Evolutionary conservation across 768 basidiomycete genomes (phyloP).

Genomic region (Leccinellum luteum): DNA sequence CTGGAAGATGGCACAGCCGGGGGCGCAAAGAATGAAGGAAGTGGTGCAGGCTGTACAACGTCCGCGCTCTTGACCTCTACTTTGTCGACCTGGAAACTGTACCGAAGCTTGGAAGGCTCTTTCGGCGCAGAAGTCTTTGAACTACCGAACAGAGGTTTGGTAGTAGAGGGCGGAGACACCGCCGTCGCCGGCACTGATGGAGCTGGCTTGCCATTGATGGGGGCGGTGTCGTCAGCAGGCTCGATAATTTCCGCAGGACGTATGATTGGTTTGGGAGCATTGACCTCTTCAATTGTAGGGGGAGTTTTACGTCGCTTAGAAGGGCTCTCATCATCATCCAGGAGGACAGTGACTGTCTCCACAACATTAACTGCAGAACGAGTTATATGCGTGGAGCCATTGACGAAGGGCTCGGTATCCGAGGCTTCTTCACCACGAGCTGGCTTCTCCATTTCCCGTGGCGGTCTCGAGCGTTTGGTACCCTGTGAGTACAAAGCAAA

Average conservation of each 20-base stretch:
- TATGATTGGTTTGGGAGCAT: slow-evolving; percentile 17
- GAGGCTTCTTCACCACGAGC: slow-evolving; percentile 3
- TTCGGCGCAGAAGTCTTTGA: slow-evolving; percentile 60
- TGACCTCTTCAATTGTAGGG: slow-evolving; percentile 29
- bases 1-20: slow-evolving; percentile 17
- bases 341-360: slow-evolving; percentile 40
- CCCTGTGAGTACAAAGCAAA: slow-evolving; percentile 43
- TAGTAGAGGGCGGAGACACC: slow-evolving; percentile 21
- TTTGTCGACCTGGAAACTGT: slow-evolving; percentile 61
- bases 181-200: neutral
- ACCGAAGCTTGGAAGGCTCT: slow-evolving; percentile 77
- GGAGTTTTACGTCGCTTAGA: slow-evolving; percentile 50
- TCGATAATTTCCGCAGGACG: slow-evolving; percentile 42
- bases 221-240: slow-evolving; percentile 27
- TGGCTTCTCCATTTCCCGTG: slow-evolving; percentile 49
- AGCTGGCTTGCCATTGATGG: slow-evolving; percentile 15
- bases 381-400: slow-evolving; percentile 13
- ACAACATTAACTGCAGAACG: slow-evolving; percentile 6
- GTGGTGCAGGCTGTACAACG: neutral
- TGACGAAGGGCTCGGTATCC: slow-evolving; percentile 12
- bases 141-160: slow-evolving; percentile 21
- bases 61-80: slow-evolving; percentile 32
- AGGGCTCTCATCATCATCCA: slow-evolving; percentile 38
- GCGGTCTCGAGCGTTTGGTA: slow-evolving; percentile 74
- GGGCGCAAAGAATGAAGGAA: slow-evolving; percentile 27